Evolutionary conservation across 371 early-diverging fungal species (phyloP).

Genomic region (Actinomortierella ambigua): DNA sequence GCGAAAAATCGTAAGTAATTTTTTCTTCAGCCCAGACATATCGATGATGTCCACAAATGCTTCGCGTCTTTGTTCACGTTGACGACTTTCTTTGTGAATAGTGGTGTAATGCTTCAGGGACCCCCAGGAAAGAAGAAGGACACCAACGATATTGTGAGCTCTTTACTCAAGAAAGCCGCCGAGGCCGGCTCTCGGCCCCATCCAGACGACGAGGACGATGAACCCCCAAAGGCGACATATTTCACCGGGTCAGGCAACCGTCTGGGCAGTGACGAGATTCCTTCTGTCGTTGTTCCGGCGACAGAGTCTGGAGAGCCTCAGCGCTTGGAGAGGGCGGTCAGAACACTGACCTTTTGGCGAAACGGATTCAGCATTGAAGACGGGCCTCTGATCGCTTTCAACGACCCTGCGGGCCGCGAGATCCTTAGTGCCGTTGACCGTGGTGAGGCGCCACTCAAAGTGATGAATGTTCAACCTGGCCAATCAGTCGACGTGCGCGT

Average conservation of each 20-base stretch:
- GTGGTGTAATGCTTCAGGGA: conserved; percentile 75
- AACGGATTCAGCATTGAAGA: conserved; percentile 96
- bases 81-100: too few species aligned
- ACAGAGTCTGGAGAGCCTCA: conserved; percentile 9
- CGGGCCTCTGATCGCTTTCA: conserved; percentile 83
- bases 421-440: conserved; percentile 84
- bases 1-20: conserved; percentile 78
- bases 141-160: conserved; percentile 67
- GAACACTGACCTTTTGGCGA: conserved; percentile 91
- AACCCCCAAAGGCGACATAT: conserved; percentile 43
- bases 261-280: conserved; percentile 72
- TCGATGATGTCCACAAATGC: too few species aligned
- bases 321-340: conserved; percentile 57
- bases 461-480: conserved; percentile 88
- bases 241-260: conserved; percentile 70
- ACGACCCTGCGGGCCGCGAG: conserved; percentile 87
- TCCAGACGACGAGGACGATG: neutral
- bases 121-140: conserved; percentile 60
- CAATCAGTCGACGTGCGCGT: conserved; percentile 94
- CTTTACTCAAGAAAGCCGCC: conserved; percentile 82
- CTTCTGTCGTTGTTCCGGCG: conserved; percentile 46
- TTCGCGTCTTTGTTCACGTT: too few species aligned
- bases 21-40: neutral
- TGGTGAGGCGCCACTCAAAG: conserved; percentile 76
- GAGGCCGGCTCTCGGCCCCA: conserved; percentile 54